Evolutionary conservation across 345 rosid species (phyloP).

Genomic region (Eucalyptus pumila): DNA sequence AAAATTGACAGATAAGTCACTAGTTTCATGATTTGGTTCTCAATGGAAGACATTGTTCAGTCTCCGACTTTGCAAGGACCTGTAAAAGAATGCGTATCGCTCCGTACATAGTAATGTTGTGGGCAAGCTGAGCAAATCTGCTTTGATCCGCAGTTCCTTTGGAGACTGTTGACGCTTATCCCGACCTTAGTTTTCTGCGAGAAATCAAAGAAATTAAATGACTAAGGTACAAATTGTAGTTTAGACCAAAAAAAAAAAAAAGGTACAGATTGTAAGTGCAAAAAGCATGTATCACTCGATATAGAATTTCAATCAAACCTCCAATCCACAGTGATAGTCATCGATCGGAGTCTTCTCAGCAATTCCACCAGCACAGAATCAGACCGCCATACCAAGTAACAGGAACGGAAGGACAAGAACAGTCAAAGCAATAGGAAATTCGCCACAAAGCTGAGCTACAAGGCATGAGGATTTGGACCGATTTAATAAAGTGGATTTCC

Average conservation of each 20-base stretch:
- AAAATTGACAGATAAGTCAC: too few species aligned
- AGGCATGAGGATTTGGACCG: neutral
- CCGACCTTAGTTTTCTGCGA: neutral
- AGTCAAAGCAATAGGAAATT: neutral
- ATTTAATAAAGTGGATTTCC: neutral
- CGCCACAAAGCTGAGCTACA: neutral
- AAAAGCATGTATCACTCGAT: neutral
- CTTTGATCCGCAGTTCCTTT: neutral
- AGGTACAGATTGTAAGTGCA: too few species aligned
- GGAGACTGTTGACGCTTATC: neutral
- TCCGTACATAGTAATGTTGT: neutral
- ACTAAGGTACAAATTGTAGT: too few species aligned
- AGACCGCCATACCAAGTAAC: neutral
- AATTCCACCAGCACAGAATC: neutral
- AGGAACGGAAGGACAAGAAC: neutral
- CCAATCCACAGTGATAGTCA: neutral
- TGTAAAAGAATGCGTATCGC: neutral
- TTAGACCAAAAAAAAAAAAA: too few species aligned
- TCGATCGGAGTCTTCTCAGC: neutral
- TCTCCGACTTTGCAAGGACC: neutral
- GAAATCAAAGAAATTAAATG: neutral
- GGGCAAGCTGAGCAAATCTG: neutral
- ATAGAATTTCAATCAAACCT: neutral
- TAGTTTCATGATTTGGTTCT: neutral
- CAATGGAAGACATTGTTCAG: neutral